Evolutionary conservation across 192 early-diverging fungal genomes (phyloP).

Genomic region (Backusella circina): DNA sequence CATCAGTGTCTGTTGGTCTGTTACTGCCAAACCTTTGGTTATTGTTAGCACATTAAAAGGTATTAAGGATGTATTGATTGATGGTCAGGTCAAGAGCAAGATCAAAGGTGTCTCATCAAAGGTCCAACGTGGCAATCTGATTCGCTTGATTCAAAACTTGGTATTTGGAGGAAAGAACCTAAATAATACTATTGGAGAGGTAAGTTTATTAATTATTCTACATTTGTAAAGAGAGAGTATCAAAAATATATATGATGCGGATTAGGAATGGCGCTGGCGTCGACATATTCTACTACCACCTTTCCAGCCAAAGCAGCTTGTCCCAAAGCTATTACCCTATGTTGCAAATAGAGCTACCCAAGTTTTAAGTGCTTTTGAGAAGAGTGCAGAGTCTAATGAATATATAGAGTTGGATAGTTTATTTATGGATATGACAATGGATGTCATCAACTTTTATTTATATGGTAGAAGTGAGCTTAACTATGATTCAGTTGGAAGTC

Average conservation of each 20-base stretch:
- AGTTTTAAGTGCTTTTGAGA: neutral
- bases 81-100: constrained; percentile 29
- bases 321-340: constrained; percentile 29
- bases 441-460: constrained; percentile 37
- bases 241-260: neutral
- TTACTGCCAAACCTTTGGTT: constrained; percentile 23
- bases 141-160: constrained; percentile 19
- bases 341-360: constrained; percentile 7
- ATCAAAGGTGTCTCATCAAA: neutral
- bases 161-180: constrained; percentile 35
- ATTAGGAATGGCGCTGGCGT: constrained; percentile 39
- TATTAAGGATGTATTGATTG: constrained; percentile 31
- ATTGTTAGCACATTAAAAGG: constrained; percentile 27
- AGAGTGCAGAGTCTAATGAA: neutral
- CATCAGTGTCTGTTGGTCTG: constrained; percentile 25
- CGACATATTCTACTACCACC: constrained; percentile 29
- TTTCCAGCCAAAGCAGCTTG: constrained; percentile 28
- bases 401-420: constrained; percentile 28
- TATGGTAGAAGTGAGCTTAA: constrained; percentile 31
- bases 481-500: constrained; percentile 21
- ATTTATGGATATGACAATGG: constrained; percentile 33
- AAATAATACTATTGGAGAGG: constrained; percentile 30
- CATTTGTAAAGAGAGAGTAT: neutral
- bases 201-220: neutral
- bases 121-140: constrained; percentile 30